phyloP scores from a whole-genome alignment of 2,329 filamentous ascomycete species.

The Juglanconis juglandina region DNA sequence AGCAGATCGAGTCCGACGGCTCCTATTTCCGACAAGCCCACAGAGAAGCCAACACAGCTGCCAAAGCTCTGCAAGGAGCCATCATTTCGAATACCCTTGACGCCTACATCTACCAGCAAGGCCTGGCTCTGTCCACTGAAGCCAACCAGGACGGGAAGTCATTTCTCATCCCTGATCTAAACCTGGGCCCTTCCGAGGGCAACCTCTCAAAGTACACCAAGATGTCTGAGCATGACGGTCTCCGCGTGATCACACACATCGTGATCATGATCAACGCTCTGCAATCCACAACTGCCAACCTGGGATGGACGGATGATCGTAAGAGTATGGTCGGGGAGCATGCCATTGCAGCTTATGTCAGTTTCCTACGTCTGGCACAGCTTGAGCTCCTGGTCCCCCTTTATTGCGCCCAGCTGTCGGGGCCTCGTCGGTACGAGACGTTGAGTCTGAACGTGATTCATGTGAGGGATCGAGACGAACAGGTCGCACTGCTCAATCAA shows the following conservation, averaged over 20 bases:
- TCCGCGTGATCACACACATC: slow-evolving; percentile 67
- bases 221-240: slow-evolving; percentile 57
- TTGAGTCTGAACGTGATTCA: slow-evolving; percentile 75
- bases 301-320: slow-evolving; percentile 36
- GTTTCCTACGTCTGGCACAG: slow-evolving; percentile 67
- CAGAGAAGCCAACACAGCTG: slow-evolving; percentile 59
- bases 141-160: slow-evolving; percentile 41
- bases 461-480: slow-evolving; percentile 62
- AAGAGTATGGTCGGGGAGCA: slow-evolving; percentile 50
- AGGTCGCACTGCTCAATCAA: slow-evolving; percentile 66
- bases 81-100: slow-evolving; percentile 64
- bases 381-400: slow-evolving; percentile 78
- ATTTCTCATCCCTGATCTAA: slow-evolving; percentile 39
- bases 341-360: slow-evolving; percentile 77
- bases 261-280: slow-evolving; percentile 65
- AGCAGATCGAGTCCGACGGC: slow-evolving; percentile 52
- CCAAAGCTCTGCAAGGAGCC: slow-evolving; percentile 74
- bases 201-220: slow-evolving; percentile 48
- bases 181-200: slow-evolving; percentile 31
- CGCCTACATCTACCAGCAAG: slow-evolving; percentile 57
- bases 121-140: slow-evolving; percentile 45
- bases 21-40: slow-evolving; percentile 39
- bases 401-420: slow-evolving; percentile 77
- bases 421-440: slow-evolving; percentile 62
- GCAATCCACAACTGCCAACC: slow-evolving; percentile 40